phyloP scores from a whole-genome alignment of 345 rosid species.

The Alliaria petiolata region DNA sequence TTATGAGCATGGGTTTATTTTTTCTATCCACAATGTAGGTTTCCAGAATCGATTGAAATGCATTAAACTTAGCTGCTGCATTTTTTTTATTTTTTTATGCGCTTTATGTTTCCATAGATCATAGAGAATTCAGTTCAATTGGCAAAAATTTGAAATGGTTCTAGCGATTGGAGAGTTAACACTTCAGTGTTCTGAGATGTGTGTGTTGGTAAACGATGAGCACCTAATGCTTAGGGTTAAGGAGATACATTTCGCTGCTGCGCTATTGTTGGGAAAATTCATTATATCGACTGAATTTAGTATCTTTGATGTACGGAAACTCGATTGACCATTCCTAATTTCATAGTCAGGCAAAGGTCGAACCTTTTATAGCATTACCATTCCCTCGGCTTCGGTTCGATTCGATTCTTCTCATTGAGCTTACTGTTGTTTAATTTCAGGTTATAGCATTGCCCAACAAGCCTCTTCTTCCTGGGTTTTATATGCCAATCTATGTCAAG shows the following conservation, averaged over 20 bases:
- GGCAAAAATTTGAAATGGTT: neutral
- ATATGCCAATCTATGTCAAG: conserved; percentile 94
- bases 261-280: neutral
- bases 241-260: neutral
- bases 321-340: neutral
- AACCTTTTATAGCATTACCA: neutral
- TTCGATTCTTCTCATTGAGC: neutral
- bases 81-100: neutral
- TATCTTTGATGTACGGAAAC: neutral
- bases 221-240: neutral
- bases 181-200: neutral
- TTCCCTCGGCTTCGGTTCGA: neutral
- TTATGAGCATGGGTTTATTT: neutral
- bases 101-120: neutral
- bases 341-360: neutral
- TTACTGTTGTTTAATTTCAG: conserved; percentile 37
- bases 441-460: conserved; percentile 82
- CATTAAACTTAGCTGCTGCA: neutral
- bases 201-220: neutral
- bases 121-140: neutral
- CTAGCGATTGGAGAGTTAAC: neutral
- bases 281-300: neutral
- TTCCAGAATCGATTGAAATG: neutral
- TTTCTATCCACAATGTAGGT: neutral
- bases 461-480: conserved; percentile 89